Percentiles rank a stretch among this genome's conserved stretches.
These are phyloP conservation scores for Fusarium equiseti DNA, from an alignment of 2,329 filamentous ascomycete species.

Conservation along the genomic window DNA sequence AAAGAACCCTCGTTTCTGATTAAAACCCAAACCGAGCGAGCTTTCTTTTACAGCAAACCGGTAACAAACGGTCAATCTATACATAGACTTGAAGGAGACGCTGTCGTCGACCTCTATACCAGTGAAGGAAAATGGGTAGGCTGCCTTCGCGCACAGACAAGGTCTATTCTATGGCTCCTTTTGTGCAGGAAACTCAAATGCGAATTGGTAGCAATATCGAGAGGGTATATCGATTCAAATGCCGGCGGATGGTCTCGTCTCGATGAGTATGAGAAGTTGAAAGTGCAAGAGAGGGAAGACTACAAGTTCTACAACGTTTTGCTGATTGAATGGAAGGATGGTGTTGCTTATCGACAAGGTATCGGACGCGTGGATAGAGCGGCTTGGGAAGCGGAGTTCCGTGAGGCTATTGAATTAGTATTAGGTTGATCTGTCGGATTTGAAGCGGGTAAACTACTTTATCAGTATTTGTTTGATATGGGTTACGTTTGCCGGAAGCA, in stretches of 20 bases:
- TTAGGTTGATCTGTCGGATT: neutral
- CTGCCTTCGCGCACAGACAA: neutral
- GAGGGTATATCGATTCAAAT: neutral
- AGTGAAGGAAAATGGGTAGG: neutral
- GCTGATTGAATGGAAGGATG: neutral
- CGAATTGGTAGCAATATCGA: neutral
- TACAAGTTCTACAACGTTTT: neutral
- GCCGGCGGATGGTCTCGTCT: neutral
- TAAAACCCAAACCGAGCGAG: neutral
- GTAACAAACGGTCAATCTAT: neutral
- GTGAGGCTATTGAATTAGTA: neutral
- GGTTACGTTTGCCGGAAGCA: neutral
- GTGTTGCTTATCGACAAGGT: neutral
- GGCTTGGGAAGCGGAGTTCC: neutral
- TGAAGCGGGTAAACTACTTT: neutral
- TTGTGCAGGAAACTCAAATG: neutral
- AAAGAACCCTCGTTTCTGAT: neutral
- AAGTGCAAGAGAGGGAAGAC: neutral
- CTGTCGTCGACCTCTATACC: neutral
- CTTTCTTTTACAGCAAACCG: neutral
- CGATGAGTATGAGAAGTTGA: neutral
- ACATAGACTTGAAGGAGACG: neutral
- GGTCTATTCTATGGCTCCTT: neutral
- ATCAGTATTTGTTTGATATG: neutral
- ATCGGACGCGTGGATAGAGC: neutral